Conservation (phyloP, 2,329 filamentous ascomycete genomes). For the Neospermospora avenae region DNA sequence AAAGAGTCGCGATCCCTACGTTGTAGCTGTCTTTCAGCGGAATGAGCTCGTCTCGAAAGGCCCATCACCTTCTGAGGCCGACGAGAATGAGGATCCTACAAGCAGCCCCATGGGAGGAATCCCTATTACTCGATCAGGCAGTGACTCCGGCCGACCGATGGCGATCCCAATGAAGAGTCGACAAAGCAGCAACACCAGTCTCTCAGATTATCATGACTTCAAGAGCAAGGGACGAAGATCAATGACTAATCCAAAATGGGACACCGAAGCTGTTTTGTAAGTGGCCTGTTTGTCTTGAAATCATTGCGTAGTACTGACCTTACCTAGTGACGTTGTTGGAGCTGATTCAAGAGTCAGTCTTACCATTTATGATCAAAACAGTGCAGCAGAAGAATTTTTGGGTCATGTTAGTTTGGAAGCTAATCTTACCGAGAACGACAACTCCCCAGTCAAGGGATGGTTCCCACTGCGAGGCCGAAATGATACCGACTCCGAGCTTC, state of each 20-base stretch:
- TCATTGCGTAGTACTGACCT: constrained; percentile 16
- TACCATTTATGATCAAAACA: constrained; percentile 83
- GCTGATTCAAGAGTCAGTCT: constrained; percentile 88
- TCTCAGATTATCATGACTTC: constrained; percentile 59
- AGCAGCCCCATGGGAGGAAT: constrained; percentile 54
- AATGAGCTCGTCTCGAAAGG: constrained; percentile 94
- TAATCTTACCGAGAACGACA: constrained; percentile 60
- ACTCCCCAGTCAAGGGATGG: constrained; percentile 77
- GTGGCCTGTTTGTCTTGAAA: constrained; percentile 37
- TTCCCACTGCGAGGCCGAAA: constrained; percentile 74
- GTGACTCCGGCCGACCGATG: constrained; percentile 81
- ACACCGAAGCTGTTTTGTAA: constrained; percentile 93
- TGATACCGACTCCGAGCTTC: constrained; percentile 71
- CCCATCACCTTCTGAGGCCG: constrained; percentile 61
- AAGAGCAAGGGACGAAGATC: constrained; percentile 54
- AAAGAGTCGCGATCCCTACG: constrained; percentile 84
- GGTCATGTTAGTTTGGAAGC: constrained; percentile 84
- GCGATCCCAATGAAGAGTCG: constrained; percentile 93
- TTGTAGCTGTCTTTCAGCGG: constrained; percentile 94
- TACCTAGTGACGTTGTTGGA: constrained; percentile 82
- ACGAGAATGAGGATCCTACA: constrained; percentile 56
- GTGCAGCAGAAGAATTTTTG: constrained; percentile 82
- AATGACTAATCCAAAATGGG: constrained; percentile 87
- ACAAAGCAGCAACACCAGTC: constrained; percentile 92
- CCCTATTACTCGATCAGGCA: constrained; percentile 66